Conservation (phyloP, 768 basidiomycete species). For the Multifurca ochricompacta region DNA sequence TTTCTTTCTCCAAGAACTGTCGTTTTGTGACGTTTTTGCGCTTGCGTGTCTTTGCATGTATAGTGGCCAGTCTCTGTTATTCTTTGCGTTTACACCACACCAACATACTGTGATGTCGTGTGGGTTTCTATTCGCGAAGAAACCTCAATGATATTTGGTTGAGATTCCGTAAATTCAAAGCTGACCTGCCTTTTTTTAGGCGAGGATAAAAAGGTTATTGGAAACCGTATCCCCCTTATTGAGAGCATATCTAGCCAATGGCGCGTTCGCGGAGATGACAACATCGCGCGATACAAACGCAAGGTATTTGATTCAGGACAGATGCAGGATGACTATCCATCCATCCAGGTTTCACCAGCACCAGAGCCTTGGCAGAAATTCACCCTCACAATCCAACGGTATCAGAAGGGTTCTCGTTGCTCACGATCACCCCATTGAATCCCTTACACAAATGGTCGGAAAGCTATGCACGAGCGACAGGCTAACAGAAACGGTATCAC, state of each 20-base stretch:
- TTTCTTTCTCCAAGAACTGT: neutral
- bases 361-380: conserved; percentile 43
- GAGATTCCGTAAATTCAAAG: too few relatives aligned
- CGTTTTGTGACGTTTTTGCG: neutral
- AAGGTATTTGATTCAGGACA: conserved; percentile 31
- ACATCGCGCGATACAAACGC: conserved; percentile 26
- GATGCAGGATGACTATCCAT: conserved; percentile 36
- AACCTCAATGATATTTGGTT: too few relatives aligned
- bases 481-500: conserved; percentile 35
- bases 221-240: too few relatives aligned
- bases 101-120: neutral
- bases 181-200: too few relatives aligned
- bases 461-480: conserved; percentile 33
- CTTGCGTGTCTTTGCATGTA: neutral
- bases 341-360: conserved; percentile 44
- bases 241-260: too few relatives aligned
- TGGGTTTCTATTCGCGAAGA: too few relatives aligned
- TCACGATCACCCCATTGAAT: conserved; percentile 40
- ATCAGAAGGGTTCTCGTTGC: conserved; percentile 30
- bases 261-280: conserved; percentile 30
- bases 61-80: neutral
- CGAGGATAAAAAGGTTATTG: too few relatives aligned
- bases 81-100: neutral
- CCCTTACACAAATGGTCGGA: conserved; percentile 42
- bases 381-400: conserved; percentile 43